Percentiles rank a stretch among this genome's conserved stretches.
These are phyloP conservation scores for Pseudogymnoascus sp. DNA, from an alignment of 2,329 filamentous ascomycete species.

Conservation along the genomic window DNA sequence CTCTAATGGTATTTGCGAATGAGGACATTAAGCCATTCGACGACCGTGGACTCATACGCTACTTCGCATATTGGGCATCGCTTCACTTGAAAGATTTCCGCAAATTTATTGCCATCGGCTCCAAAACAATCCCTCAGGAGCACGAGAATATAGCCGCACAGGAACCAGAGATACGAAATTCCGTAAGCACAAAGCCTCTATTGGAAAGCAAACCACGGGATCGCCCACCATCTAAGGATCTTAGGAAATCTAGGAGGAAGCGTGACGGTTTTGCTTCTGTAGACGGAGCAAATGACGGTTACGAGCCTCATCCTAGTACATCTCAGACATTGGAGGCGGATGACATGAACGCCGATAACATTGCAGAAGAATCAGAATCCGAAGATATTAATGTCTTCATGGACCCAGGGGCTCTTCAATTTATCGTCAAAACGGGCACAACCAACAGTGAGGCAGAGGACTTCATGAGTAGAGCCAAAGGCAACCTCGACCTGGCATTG, in stretches of 20 bases:
- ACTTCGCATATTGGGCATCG: constrained; percentile 52
- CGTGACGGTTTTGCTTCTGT: neutral
- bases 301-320: neutral
- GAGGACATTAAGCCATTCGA: constrained; percentile 45
- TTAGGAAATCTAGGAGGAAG: neutral
- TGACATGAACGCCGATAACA: neutral
- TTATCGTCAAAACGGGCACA: neutral
- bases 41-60: constrained; percentile 54
- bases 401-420: neutral
- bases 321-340: neutral
- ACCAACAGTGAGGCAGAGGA: neutral
- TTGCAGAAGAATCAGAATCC: neutral
- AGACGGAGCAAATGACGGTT: neutral
- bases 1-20: constrained; percentile 39
- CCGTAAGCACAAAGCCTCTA: neutral
- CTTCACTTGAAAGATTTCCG: constrained; percentile 42
- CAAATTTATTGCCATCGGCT: constrained; percentile 46
- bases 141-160: neutral
- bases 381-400: neutral
- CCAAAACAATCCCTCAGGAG: neutral
- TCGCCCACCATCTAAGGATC: neutral
- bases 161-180: neutral
- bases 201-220: neutral
- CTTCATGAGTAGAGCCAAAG: neutral
- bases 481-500: neutral